Percentiles rank a stretch among this genome's conserved stretches.
Conservation (phyloP, 805 yeast genomes). For the Metschnikowia lunata region DNA sequence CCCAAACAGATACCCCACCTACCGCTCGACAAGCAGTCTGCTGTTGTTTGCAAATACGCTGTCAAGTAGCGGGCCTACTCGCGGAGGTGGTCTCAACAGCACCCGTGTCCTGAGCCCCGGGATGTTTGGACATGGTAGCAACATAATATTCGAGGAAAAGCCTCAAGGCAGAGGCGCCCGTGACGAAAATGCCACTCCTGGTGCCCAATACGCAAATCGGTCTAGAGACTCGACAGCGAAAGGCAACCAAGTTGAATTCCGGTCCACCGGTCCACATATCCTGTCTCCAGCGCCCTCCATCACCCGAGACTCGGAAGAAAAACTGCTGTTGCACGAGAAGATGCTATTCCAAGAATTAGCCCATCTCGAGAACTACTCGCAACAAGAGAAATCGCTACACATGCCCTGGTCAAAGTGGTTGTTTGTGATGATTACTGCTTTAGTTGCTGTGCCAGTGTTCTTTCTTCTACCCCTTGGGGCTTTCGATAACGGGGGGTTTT, state of each 20-base stretch:
- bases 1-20: background rate
- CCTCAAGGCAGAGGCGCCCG: background rate
- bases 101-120: background rate
- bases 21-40: background rate
- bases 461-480: constrained; percentile 33
- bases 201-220: background rate
- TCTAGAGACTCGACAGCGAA: background rate
- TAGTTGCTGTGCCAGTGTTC: constrained; percentile 37
- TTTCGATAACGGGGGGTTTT: constrained; percentile 26
- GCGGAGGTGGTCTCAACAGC: background rate
- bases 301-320: constrained; percentile 12
- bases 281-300: constrained; percentile 11
- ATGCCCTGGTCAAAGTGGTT: constrained; percentile 20
- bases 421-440: constrained; percentile 28
- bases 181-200: no score
- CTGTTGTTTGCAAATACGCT: constrained; percentile 1
- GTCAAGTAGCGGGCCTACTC: constrained; percentile 4
- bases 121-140: background rate
- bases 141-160: background rate
- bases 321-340: constrained; percentile 1
- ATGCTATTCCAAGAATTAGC: constrained; percentile 7
- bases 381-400: background rate
- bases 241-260: no score
- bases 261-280: background rate
- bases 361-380: background rate